Evolutionary conservation across 2,329 filamentous ascomycete species (phyloP).

Genomic region (Mycocentrospora acerina): DNA sequence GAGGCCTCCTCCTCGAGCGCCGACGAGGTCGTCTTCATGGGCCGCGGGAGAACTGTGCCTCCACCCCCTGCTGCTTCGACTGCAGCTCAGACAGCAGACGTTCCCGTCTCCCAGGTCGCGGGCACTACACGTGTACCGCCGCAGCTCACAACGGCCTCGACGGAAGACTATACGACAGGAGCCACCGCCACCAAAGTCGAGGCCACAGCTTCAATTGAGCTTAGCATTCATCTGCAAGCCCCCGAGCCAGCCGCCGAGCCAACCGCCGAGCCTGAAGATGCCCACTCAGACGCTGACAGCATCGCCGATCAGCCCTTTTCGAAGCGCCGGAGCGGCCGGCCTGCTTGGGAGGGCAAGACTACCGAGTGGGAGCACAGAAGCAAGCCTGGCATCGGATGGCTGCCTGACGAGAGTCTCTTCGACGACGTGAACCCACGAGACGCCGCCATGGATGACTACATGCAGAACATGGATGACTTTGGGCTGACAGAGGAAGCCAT

Average conservation of each 20-base stretch:
- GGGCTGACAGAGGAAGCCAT: constrained; percentile 36
- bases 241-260: neutral
- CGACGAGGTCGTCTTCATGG: constrained; percentile 61
- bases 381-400: constrained; percentile 41
- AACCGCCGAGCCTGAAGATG: constrained; percentile 3
- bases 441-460: constrained; percentile 65
- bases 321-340: constrained; percentile 27
- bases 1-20: constrained; percentile 35
- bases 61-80: constrained; percentile 3
- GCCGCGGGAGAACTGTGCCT: constrained; percentile 20
- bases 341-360: constrained; percentile 33
- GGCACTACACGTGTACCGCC: neutral
- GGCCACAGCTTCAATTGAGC: constrained; percentile 4
- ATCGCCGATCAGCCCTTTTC: constrained; percentile 25
- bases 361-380: constrained; percentile 37
- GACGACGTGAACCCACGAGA: constrained; percentile 21
- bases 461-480: constrained; percentile 63
- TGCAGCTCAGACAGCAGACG: neutral
- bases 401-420: constrained; percentile 23
- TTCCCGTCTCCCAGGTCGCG: neutral
- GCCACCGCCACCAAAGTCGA: constrained; percentile 1
- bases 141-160: constrained; percentile 4
- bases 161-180: constrained; percentile 1
- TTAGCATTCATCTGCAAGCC: constrained; percentile 1
- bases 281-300: constrained; percentile 25